Conservation (phyloP, 1,284 basidiomycete species). For the Ustilago esculenta region DNA sequence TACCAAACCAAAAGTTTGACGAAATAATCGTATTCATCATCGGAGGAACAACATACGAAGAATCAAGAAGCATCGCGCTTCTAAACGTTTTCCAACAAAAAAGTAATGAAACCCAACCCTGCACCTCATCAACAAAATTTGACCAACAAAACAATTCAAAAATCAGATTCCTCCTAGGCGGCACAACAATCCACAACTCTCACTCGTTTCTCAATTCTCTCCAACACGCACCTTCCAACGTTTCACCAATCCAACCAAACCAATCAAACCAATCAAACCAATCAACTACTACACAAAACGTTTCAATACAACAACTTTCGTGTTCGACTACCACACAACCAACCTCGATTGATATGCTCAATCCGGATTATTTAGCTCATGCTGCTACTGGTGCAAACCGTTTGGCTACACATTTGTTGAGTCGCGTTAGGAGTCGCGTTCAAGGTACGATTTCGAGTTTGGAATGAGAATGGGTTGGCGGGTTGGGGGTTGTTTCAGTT, state of each 20-base stretch:
- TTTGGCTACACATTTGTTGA: conserved; percentile 58
- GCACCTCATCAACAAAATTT: conserved; percentile 17
- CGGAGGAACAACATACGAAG: conserved; percentile 66
- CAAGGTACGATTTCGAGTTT: conserved; percentile 46
- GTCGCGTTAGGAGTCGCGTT: conserved; percentile 51
- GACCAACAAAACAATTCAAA: conserved; percentile 40
- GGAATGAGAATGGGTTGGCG: too few relatives aligned
- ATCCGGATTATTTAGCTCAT: conserved; percentile 51
- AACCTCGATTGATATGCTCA: too few relatives aligned
- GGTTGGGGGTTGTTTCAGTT: too few relatives aligned
- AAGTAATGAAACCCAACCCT: conserved; percentile 15
- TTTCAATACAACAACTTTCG: conserved; percentile 15
- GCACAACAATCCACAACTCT: conserved; percentile 61
- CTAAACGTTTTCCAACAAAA: conserved; percentile 57
- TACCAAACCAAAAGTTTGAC: conserved; percentile 41
- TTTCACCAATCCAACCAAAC: conserved; percentile 48
- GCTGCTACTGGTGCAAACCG: conserved; percentile 59
- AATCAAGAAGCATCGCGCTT: conserved; percentile 58
- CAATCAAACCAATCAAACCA: conserved; percentile 60
- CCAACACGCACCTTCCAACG: conserved; percentile 58
- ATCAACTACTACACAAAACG: conserved; percentile 35
- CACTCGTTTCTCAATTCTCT: conserved; percentile 60
- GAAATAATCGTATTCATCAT: conserved; percentile 66
- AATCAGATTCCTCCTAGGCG: conserved; percentile 61
- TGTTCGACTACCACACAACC: conserved; percentile 19